Evolutionary conservation across 805 yeast species (phyloP).

Genomic region (Priceomyces fermenticarens): DNA sequence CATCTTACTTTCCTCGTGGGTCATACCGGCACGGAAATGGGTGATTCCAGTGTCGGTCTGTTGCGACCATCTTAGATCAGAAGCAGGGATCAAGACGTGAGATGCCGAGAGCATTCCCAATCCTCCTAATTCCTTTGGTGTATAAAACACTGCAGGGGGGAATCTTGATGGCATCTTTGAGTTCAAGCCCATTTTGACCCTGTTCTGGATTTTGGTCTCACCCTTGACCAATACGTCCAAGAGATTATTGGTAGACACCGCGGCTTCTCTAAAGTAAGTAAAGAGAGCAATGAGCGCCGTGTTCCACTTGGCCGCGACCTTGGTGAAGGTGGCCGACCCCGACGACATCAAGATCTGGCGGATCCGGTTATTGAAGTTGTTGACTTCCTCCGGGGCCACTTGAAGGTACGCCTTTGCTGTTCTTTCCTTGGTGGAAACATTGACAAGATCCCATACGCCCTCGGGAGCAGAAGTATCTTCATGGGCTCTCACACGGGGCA

Average conservation of each 20-base stretch:
- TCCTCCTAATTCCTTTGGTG: conserved; percentile 97
- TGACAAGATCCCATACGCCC: conserved; percentile 87
- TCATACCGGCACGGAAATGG: conserved; percentile 92
- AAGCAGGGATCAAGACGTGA: conserved; percentile 89
- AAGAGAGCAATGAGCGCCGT: conserved; percentile 83
- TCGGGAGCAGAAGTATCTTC: conserved; percentile 61
- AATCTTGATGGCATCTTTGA: conserved; percentile 98
- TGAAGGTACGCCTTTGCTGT: conserved; percentile 86
- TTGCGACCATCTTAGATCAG: conserved; percentile 85
- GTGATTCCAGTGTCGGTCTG: conserved; percentile 95
- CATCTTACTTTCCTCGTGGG: conserved; percentile 70
- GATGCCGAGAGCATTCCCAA: conserved; percentile 97
- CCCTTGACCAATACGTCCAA: conserved; percentile 82
- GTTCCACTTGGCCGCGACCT: conserved; percentile 94
- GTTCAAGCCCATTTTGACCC: conserved; percentile 91
- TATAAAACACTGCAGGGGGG: conserved; percentile 98
- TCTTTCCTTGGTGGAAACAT: conserved; percentile 71
- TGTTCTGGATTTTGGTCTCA: conserved; percentile 89
- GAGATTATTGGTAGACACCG: conserved; percentile 72
- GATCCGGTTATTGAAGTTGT: conserved; percentile 75
- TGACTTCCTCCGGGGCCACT: conserved; percentile 79
- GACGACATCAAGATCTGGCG: conserved; percentile 92
- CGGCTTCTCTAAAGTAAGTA: conserved; percentile 91
- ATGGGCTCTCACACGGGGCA: conserved; percentile 65
- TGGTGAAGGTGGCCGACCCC: conserved; percentile 93